phyloP scores from a whole-genome alignment of 2,329 filamentous ascomycete species.

The Neocucurbitaria cava region DNA sequence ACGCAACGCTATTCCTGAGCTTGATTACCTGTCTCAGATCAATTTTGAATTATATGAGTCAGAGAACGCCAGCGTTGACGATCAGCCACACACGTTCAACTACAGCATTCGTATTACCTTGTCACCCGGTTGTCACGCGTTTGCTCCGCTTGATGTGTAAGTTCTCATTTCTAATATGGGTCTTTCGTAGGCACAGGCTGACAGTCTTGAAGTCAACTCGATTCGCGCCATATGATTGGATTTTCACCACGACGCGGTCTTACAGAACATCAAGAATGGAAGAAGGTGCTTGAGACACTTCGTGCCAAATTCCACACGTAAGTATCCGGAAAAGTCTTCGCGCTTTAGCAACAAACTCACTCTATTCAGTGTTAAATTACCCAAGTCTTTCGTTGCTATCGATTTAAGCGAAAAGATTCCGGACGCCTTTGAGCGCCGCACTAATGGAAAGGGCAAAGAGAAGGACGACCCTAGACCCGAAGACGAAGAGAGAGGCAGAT shows the following conservation, averaged over 20 bases:
- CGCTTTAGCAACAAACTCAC: slow-evolving; percentile 9
- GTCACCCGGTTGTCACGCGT: slow-evolving; percentile 93
- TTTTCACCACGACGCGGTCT: slow-evolving; percentile 89
- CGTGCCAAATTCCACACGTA: slow-evolving; percentile 95
- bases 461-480: slow-evolving; percentile 23
- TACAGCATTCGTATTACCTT: slow-evolving; percentile 98
- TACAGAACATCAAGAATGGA: slow-evolving; percentile 93
- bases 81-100: slow-evolving; percentile 77
- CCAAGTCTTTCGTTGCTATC: slow-evolving; percentile 59
- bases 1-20: slow-evolving; percentile 91
- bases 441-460: slow-evolving; percentile 23
- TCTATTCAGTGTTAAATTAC: slow-evolving; percentile 53
- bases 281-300: slow-evolving; percentile 93
- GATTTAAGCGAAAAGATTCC: slow-evolving; percentile 58
- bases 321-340: slow-evolving; percentile 45
- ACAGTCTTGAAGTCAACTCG: slow-evolving; percentile 67
- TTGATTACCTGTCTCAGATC: slow-evolving; percentile 97
- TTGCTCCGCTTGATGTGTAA: slow-evolving; percentile 88
- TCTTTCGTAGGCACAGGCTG: slow-evolving; percentile 3
- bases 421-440: slow-evolving; percentile 49
- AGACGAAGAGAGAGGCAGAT: slow-evolving; percentile 22
- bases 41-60: slow-evolving; percentile 98
- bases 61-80: slow-evolving; percentile 68
- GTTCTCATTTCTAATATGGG: slow-evolving; percentile 8
- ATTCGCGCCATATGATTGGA: slow-evolving; percentile 95